These are phyloP conservation scores for Musa itinerans DNA, from an alignment of 176 grass and related monocot species.

Conservation along the genomic window DNA sequence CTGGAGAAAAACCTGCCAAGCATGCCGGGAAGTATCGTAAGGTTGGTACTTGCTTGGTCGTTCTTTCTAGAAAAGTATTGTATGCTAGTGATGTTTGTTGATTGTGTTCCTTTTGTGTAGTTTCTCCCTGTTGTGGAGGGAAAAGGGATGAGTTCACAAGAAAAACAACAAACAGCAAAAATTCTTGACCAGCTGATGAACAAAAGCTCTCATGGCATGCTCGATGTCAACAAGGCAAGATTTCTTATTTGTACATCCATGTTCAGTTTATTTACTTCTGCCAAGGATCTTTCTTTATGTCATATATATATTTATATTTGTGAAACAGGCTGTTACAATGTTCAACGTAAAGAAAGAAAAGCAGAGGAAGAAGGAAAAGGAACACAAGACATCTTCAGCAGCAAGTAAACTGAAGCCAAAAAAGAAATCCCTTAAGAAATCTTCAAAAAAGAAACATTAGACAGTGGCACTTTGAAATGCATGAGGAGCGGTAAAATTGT, in stretches of 20 bases:
- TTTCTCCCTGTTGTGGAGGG: constrained; percentile 70
- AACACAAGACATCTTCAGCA: constrained; percentile 23
- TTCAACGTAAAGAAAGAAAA: constrained; percentile 80
- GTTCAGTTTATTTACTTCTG: no score
- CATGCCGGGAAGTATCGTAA: constrained; percentile 76
- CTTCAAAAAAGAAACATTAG: constrained; percentile 51
- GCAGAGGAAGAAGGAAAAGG: constrained; percentile 44
- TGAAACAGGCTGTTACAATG: constrained; percentile 65
- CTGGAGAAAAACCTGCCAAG: constrained; percentile 80
- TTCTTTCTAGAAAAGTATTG: neutral
- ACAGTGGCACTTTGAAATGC: neutral
- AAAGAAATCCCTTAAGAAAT: constrained; percentile 57
- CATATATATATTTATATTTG: no score
- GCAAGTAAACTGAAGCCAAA: constrained; percentile 47
- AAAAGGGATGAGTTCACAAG: constrained; percentile 58
- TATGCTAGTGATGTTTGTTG: neutral
- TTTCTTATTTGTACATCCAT: neutral
- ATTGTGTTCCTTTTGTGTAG: constrained; percentile 24
- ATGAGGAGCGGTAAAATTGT: neutral
- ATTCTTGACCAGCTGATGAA: constrained; percentile 55
- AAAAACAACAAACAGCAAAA: constrained; percentile 67
- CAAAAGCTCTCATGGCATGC: constrained; percentile 46
- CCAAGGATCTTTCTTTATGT: no score
- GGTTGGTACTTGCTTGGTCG: constrained; percentile 19
- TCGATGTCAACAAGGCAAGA: constrained; percentile 71